Evolutionary conservation across 805 yeast genomes (phyloP), one percentile per base, ranked within the genome.

Genomic region (Torulaspora microellipsoides): DNA sequence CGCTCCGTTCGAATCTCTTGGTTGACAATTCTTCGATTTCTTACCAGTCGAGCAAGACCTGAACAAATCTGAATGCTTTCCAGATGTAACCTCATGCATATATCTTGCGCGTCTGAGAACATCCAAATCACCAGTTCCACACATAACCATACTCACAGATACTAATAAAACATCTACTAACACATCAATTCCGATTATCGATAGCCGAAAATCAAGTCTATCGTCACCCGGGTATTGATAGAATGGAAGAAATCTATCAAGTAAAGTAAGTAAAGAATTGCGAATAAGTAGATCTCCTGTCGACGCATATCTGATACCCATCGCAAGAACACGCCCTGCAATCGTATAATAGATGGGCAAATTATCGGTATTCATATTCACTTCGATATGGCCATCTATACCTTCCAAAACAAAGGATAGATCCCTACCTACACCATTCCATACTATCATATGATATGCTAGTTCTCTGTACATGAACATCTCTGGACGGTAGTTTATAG

Each of bases 41-140:
- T 37, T 31, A 6, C 33, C 14, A 8, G 36, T 7, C n/a, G 27
- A 12, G 14, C 34, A 15, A 3, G 35, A 13, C 13, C 34, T 42
- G 44, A 53, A 60, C 11, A 63, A 34, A 38, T 60, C 62, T 12
- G 65, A 58, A 39, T 49, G 34, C 30, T 62, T 67, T 25, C 68
- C 69, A 0, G 77, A 73, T 10, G 62, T 52, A 12, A 74, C 70
- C 15, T 83, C 85, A 58, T 85, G 89, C 27, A 87, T 65, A 20
- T 75, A 73, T 46, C 95, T 72, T 34, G 87, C 68, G 40, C 96
- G 72, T 53, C 90, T 73, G 51, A 93, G 76, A 0, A 81, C 77
- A 34, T 80, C 85, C 42, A 90, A 64, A 59, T 93, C 96, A 1
- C 99, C 98, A 12, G 89, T 78, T 1, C 96, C 96, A 1, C 95